Percentiles rank a stretch among this genome's conserved stretches.
phyloP scores from a whole-genome alignment of 2,329 filamentous ascomycete genomes.

The Aspergillus ibericus region DNA sequence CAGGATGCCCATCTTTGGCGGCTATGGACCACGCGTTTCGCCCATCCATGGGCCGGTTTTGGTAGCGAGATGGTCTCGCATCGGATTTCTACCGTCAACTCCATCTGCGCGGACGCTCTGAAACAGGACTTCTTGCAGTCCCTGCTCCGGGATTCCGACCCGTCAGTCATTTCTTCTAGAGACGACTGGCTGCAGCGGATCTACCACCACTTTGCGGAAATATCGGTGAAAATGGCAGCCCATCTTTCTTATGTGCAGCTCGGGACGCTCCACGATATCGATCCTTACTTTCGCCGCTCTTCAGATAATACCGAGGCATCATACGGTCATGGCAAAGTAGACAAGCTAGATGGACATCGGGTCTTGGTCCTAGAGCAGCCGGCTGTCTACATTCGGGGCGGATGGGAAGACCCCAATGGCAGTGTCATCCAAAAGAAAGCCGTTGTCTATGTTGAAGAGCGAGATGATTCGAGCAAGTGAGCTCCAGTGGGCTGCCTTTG shows the following conservation, averaged over 20 bases:
- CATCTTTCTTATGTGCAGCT: no score
- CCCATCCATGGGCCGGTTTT: not conserved
- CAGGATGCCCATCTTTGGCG: not conserved
- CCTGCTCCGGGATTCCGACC: not conserved
- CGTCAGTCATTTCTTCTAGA: not conserved
- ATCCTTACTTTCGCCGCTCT: no score
- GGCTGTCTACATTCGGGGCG: not conserved
- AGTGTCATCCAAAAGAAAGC: not conserved
- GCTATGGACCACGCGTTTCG: not conserved
- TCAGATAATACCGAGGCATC: no score
- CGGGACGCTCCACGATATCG: no score
- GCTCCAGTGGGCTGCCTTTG: no score
- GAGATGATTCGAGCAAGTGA: not conserved
- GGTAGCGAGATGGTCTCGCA: not conserved
- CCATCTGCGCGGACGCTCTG: not conserved
- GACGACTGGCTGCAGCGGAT: not conserved
- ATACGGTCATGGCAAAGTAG: not conserved
- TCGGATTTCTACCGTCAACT: not conserved
- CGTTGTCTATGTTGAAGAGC: not conserved
- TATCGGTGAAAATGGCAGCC: no score
- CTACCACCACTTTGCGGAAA: not conserved
- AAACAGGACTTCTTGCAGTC: not conserved
- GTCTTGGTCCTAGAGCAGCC: not conserved
- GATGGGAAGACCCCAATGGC: not conserved
- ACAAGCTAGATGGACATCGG: not conserved